A percentile compares a stretch with the other conserved stretches of the same genome.
phyloP scores from a whole-genome alignment of 1,139 yeast species.

The Saccharomyces hybrid region DNA sequence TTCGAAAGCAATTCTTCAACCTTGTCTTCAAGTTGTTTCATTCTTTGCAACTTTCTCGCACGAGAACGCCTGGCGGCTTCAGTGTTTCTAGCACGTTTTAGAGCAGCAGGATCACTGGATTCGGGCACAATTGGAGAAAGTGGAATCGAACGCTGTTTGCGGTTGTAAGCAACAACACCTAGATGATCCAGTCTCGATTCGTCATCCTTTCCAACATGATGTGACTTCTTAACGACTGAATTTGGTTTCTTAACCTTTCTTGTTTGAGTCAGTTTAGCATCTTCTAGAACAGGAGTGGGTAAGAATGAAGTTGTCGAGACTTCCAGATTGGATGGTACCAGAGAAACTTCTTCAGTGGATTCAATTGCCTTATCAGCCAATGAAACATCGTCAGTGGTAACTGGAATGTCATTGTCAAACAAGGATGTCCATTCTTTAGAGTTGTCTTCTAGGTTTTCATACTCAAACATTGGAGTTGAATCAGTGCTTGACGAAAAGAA shows the following conservation, averaged over 20 bases:
- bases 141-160: slow-evolving; percentile 53
- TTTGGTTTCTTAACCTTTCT: slow-evolving; percentile 1
- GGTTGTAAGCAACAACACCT: slow-evolving; percentile 57
- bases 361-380: slow-evolving; percentile 18
- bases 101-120: slow-evolving; percentile 52
- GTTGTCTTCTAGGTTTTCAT: slow-evolving; percentile 35
- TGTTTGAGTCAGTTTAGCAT: slow-evolving; percentile 14
- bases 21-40: slow-evolving; percentile 70
- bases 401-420: slow-evolving; percentile 40
- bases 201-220: slow-evolving; percentile 4
- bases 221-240: slow-evolving; percentile 5
- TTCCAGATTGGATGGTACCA: slow-evolving; percentile 4
- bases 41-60: slow-evolving; percentile 85
- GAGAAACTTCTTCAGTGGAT: slow-evolving; percentile 16
- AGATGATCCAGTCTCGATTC: slow-evolving; percentile 43
- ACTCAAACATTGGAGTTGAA: slow-evolving; percentile 58
- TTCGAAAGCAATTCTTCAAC: slow-evolving; percentile 56
- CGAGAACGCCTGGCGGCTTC: slow-evolving; percentile 96
- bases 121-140: slow-evolving; percentile 60
- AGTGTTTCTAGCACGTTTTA: slow-evolving; percentile 90
- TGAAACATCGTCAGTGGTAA: slow-evolving; percentile 29
- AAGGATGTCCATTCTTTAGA: slow-evolving; percentile 59
- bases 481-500: slow-evolving; percentile 45
- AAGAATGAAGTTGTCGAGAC: slow-evolving; percentile 16
- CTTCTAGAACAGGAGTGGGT: slow-evolving; percentile 31